Evolutionary conservation across 2,329 filamentous ascomycete genomes (phyloP).

Genomic region (Phialocephala subalpina): DNA sequence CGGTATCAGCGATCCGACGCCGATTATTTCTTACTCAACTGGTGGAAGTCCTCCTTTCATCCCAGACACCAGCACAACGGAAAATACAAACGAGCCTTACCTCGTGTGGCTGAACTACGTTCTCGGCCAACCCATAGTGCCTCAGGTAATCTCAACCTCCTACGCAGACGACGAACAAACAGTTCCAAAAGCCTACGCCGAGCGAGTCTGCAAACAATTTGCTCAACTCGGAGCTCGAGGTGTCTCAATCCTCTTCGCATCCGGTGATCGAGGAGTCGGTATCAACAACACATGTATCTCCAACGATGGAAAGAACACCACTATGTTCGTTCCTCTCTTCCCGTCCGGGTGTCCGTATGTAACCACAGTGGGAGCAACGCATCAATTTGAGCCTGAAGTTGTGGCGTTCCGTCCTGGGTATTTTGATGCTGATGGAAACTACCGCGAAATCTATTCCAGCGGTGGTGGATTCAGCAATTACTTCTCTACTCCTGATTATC

Average conservation of each 20-base stretch:
- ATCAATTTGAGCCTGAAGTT: conserved; percentile 35
- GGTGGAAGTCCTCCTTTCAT: conserved; percentile 61
- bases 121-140: conserved; percentile 55
- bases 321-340: conserved; percentile 62
- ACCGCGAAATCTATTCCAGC: conserved; percentile 47
- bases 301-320: conserved; percentile 63
- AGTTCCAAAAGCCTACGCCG: conserved; percentile 59
- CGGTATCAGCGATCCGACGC: conserved; percentile 60
- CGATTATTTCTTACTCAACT: conserved; percentile 61
- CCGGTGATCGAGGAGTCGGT: conserved; percentile 59
- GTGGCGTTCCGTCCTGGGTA: conserved; percentile 42
- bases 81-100: conserved; percentile 68
- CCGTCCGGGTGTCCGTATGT: conserved; percentile 53
- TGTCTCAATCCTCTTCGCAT: conserved; percentile 57
- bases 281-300: conserved; percentile 54
- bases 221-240: conserved; percentile 61
- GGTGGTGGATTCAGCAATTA: conserved; percentile 61
- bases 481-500: conserved; percentile 56
- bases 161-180: conserved; percentile 67
- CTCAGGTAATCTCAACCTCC: conserved; percentile 63
- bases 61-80: conserved; percentile 50
- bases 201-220: conserved; percentile 60
- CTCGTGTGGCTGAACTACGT: conserved; percentile 61
- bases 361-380: conserved; percentile 34
- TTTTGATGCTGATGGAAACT: conserved; percentile 45